Evolutionary conservation across 768 basidiomycete genomes (phyloP).

Genomic region (Phanerochaete carnosa): DNA sequence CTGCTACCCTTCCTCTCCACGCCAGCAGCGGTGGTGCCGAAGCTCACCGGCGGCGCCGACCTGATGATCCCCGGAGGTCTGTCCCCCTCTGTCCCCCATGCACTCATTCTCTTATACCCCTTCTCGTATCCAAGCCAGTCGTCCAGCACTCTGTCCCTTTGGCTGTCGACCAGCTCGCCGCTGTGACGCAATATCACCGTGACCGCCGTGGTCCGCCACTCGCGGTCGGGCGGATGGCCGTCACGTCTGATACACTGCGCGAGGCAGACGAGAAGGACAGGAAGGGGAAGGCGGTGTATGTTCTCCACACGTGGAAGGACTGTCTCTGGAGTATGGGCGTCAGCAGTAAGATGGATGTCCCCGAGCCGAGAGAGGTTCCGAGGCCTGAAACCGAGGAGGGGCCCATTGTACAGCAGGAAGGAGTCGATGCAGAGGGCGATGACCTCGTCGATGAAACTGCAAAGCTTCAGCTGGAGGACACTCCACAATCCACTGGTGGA

Average conservation of each 20-base stretch:
- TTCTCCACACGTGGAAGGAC: constrained; percentile 78
- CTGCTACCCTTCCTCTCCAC: constrained; percentile 73
- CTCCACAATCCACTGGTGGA: not conserved
- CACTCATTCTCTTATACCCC: not conserved
- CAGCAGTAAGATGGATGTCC: constrained; percentile 50
- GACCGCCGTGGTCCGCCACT: constrained; percentile 48
- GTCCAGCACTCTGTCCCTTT: constrained; percentile 47
- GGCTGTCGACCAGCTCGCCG: constrained; percentile 51
- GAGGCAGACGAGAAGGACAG: constrained; percentile 32
- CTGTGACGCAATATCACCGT: constrained; percentile 51
- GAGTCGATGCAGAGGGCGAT: not conserved
- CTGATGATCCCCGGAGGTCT: constrained; percentile 85
- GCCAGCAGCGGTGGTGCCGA: constrained; percentile 64
- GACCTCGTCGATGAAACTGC: not conserved
- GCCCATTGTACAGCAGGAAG: not conserved
- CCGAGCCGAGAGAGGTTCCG: constrained; percentile 31
- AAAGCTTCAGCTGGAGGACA: not conserved
- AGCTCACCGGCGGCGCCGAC: constrained; percentile 77
- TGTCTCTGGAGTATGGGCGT: constrained; percentile 66
- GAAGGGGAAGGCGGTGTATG: constrained; percentile 76
- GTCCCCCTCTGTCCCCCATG: constrained; percentile 20
- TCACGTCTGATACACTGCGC: constrained; percentile 38
- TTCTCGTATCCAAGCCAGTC: constrained; percentile 43
- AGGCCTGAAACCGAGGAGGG: not conserved
- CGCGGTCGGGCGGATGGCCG: constrained; percentile 72